Evolutionary conservation across 176 grass and related monocot species (phyloP).

Genomic region (Carex myosuroides): DNA sequence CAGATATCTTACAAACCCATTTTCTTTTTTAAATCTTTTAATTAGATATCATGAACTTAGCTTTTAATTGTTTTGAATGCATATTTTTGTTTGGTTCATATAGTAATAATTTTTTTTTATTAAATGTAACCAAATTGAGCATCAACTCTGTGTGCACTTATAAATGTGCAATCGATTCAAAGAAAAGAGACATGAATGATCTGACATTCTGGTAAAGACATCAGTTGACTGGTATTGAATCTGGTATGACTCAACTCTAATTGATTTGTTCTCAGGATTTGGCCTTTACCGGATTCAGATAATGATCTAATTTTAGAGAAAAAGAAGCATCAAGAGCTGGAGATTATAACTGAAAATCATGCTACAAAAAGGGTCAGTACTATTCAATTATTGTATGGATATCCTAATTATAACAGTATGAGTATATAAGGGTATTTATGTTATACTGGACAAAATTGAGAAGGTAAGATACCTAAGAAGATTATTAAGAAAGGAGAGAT

Average conservation of each 20-base stretch:
- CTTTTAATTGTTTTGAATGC: neutral
- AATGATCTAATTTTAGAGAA: conserved; percentile 50
- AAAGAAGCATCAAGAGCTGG: conserved; percentile 56
- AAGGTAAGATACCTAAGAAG: neutral
- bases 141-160: neutral
- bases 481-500: neutral
- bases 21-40: no score
- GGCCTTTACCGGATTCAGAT: conserved; percentile 50
- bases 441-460: neutral
- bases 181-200: neutral
- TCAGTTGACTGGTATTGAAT: neutral
- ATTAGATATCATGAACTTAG: no score
- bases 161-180: neutral
- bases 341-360: conserved; percentile 57
- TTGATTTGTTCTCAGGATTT: conserved; percentile 42
- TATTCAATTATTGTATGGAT: neutral
- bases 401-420: neutral
- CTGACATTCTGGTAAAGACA: neutral
- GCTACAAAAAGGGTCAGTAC: conserved; percentile 55
- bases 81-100: conserved; percentile 3
- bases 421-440: neutral
- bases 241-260: neutral
- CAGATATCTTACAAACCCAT: neutral
- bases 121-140: neutral
- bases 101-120: neutral